A percentile compares a stretch with the other conserved stretches of the same genome.
Evolutionary conservation across 2,329 filamentous ascomycete genomes (phyloP).

Genomic region (Beauveria varroae): DNA sequence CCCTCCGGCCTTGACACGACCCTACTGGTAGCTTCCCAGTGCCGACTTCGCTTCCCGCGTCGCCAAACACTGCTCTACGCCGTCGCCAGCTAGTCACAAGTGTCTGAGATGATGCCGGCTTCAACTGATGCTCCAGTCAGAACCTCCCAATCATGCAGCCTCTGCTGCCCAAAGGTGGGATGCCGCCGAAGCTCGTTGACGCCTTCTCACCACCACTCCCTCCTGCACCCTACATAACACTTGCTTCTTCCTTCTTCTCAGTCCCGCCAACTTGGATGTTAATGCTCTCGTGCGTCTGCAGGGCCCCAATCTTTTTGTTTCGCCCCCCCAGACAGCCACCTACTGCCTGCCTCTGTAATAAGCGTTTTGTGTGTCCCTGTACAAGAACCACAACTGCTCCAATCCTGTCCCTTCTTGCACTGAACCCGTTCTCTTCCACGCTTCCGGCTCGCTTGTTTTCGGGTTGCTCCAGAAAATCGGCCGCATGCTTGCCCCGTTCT

Average conservation of each 20-base stretch:
- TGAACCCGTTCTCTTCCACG: not conserved
- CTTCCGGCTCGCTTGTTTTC: slow-evolving; percentile 18
- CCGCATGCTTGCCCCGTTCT: slow-evolving; percentile 22
- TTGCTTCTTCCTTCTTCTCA: slow-evolving; percentile 12
- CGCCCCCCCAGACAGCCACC: slow-evolving; percentile 1
- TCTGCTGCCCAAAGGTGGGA: not conserved
- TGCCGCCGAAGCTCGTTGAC: not conserved
- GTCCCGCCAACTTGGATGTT: slow-evolving; percentile 28
- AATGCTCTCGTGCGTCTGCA: slow-evolving; percentile 16
- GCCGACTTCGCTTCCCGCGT: not conserved
- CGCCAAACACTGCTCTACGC: not conserved
- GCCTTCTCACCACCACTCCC: not conserved
- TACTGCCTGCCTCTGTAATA: not conserved
- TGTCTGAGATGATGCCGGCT: slow-evolving; percentile 24
- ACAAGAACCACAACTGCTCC: not conserved
- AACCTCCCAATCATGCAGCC: slow-evolving; percentile 21
- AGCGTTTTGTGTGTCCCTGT: not conserved
- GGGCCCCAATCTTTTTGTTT: slow-evolving; percentile 18
- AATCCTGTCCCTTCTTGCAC: slow-evolving; percentile 5
- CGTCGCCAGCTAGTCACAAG: slow-evolving; percentile 1
- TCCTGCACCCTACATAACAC: not conserved
- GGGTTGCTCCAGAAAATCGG: slow-evolving; percentile 27
- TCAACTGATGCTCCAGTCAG: slow-evolving; percentile 19
- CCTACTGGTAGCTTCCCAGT: not conserved
- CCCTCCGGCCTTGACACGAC: not conserved